Base-by-base conservation (phyloP, 768 basidiomycete species). In the Antrodiella citrinella region DNA sequence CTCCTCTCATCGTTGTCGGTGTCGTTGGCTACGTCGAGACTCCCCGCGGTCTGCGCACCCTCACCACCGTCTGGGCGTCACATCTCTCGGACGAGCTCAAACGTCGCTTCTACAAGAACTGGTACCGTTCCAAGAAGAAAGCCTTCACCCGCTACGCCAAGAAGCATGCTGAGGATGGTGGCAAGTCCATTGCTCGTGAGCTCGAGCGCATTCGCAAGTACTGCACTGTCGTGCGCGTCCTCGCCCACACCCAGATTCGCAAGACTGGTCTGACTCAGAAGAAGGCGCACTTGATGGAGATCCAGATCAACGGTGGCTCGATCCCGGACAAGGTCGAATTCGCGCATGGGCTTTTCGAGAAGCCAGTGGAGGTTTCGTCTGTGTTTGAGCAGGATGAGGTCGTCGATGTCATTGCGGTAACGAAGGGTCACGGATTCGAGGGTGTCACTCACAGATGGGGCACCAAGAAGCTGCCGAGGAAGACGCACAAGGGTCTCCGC, bases 91-190 rank as follows among this genome's bases (percentile, higher is more conserved):
- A 97, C 69, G 94, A 97, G 69, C 68, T 98, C 69, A 99, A 95
- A 75, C 91, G 96, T 65, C 84, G 96, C 61, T 97, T 99, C 86
- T 97, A 98, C 87, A 94, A 93, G 81, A 96, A 95, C 82, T 97
- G 95, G 94, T 98, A 98, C 80, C 86, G 91, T 61, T 95, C 92
- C 45, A 99, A 99, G 89, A 98, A 98, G 83, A 99, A 99, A 85
- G 96, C 96, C 38, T 99, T 98, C 83, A 99, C 96, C 65, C 91
- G 92, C 67, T 99, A 99, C 72, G 94, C 96, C 69, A 96, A 96
- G 84, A 98, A 95, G 77, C 87, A 95, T 69, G 88, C 94, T 51
- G 95, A 97, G 69, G 88, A 93, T 64, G 80, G 81, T 59, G 92
- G 91, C 67, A 91, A 92, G 72, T 89, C 90, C 48, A 81, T 91